Evolutionary conservation across 2,329 filamentous ascomycete species (phyloP), one percentile per base, ranked within the genome.

Genomic region (Fusarium sp.): DNA sequence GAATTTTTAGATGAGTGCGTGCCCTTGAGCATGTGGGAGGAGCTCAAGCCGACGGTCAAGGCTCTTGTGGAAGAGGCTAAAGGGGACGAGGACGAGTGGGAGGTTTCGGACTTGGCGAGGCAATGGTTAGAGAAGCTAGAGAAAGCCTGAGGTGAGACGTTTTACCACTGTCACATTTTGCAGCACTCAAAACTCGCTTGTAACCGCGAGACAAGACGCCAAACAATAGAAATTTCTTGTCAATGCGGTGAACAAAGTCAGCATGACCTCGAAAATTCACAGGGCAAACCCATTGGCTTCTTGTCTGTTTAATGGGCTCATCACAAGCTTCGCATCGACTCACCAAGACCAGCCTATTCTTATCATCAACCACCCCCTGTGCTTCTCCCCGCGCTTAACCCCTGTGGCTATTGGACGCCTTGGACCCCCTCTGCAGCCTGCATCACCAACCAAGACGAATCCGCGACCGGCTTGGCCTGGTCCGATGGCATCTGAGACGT

Each of bases 361-460:
- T 22, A 29, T 33, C 29, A 14, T 10, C 36, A 16, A 14, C 13
- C 29, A 36, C 31, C n/a, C 29, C 25, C 18, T 33, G 38, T 38
- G 4, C 35, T 7, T 33, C 65, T 33, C 65, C 59, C 72, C 65
- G 72, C 72, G 72, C 72, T 75, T 74, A 74, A 36, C 25, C 14
- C n/a, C 4, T 2, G 47, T 18, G n/a, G 47, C 72, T 31, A 74
- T 74, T 74, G 72, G 71, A 45, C 61, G 47, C 40, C 64, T 14
- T 47, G 42, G 8, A 16, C 8, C 42, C 42, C 22, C 42, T 25
- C 50, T 45, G 59, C 58, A 42, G 63, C 42, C 54, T 54, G 58
- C 61, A 67, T 65, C 65, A 74, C 72, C 65, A 74, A 74, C 71
- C 60, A 72, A 66, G 72, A 74, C 72, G 72, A 67, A 64, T 74